Evolutionary conservation across 139 green algal genomes (phyloP), one percentile per base, ranked within the genome.

Genomic region (Spirogloea muscicola): DNA sequence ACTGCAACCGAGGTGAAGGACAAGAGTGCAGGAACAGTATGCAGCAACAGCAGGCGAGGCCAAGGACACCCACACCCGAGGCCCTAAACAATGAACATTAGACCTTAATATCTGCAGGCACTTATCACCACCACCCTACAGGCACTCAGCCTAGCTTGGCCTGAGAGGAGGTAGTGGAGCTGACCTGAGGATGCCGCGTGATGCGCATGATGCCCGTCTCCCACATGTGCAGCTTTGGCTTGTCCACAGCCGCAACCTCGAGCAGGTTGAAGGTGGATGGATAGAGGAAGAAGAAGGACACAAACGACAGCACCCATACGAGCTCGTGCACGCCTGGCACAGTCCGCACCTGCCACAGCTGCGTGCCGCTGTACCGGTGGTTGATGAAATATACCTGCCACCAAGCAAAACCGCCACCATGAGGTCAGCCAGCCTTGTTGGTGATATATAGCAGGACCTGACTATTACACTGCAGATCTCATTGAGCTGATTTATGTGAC

Each of bases 191-290:
- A 78, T 93, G 89, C 16, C 87, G 70, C 6, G 89, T 96, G 79
- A 96, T 96, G 58, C 92, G 86, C 51, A 92, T 96, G 48, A 96
- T 87, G 44, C 92, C 92, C 1, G 93, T 97, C 86, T 97, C 93
- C 91, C 92, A 97, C 75, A 97, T 68, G 84, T 97, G 93, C 77
- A 96, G 77, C 82, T 96, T 91, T 27, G 93, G 92, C 85, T 94
- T 79, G 73, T 97, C 92, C 33, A 97, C 90, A 1, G 92, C 92
- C 13, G 92, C 92, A 27, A 94, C 90, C 87, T 97, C 92, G n/a
- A 97, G 84, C n/a, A 97, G 87, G 84, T 97, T 97, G 86, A 97
- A 97, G 44, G 93, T 97, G 77, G 92, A 97, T 13, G 93, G 93
- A 78, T 97, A 97, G n/a, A 97, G 84, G 80, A 97, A 97, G 80